A percentile compares a stretch with the other conserved stretches of the same genome.
These are phyloP conservation scores for Epichloe sylvatica DNA, from an alignment of 2,329 filamentous ascomycete genomes.

Conservation along the genomic window DNA sequence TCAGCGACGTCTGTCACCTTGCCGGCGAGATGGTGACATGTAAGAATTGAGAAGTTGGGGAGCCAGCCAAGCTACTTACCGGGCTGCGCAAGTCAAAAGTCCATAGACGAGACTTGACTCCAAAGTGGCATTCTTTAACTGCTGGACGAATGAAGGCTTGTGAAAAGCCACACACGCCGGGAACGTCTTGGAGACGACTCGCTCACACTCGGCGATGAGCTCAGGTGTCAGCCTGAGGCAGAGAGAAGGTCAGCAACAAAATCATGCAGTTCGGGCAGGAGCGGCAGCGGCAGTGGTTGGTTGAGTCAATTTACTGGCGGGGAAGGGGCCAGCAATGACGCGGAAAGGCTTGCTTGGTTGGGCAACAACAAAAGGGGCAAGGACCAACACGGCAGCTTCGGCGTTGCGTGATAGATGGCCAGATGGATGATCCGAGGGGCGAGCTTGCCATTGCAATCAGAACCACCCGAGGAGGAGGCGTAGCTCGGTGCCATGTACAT, in stretches of 20 bases:
- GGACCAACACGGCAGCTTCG: no score
- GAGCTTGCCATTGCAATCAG: no score
- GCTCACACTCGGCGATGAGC: constrained; percentile 44
- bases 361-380: background rate
- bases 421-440: no score
- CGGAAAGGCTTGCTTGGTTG: background rate
- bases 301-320: background rate
- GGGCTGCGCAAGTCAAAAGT: constrained; percentile 41
- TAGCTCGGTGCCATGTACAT: no score
- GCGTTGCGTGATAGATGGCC: no score
- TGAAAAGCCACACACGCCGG: constrained; percentile 49
- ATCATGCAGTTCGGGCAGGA: background rate
- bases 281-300: background rate
- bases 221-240: constrained; percentile 37
- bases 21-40: background rate
- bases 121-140: constrained; percentile 41
- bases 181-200: constrained; percentile 46
- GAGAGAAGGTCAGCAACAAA: constrained; percentile 8
- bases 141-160: constrained; percentile 47
- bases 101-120: constrained; percentile 45
- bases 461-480: no score
- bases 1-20: background rate
- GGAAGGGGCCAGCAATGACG: background rate
- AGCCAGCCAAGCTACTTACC: constrained; percentile 28
- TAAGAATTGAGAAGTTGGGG: background rate